Evolutionary conservation across 352 stramenopile species (phyloP).

Genomic region (Phytophthora idaei): DNA sequence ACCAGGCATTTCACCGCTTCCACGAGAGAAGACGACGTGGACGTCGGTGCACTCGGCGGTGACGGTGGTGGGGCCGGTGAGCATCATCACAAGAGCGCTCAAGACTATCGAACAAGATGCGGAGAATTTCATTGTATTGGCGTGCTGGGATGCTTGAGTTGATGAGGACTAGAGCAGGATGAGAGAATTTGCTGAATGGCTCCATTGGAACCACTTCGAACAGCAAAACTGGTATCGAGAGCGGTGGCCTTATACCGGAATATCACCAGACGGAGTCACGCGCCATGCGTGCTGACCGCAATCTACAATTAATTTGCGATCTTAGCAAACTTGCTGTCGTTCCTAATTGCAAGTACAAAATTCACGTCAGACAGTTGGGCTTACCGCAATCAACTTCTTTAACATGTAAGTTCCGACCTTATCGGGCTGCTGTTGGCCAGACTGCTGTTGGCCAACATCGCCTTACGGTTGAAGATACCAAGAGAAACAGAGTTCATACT

Average conservation of each 20-base stretch:
- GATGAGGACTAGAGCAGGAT: slow-evolving; percentile 2
- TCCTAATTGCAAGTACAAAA: neutral
- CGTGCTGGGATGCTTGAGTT: neutral
- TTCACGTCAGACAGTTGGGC: neutral
- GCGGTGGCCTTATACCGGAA: slow-evolving; percentile 1
- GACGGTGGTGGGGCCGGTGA: neutral
- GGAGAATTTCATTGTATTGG: slow-evolving; percentile 14
- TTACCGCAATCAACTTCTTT: neutral
- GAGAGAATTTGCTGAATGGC: slow-evolving; percentile 7
- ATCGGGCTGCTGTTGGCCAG: neutral
- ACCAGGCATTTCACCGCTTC: slow-evolving; percentile 26
- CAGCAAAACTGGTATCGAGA: slow-evolving; percentile 2
- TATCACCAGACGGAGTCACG: neutral
- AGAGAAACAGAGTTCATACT: neutral
- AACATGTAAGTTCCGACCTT: neutral
- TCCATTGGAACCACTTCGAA: neutral
- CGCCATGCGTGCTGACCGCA: slow-evolving; percentile 1
- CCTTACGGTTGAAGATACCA: neutral
- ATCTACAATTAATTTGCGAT: slow-evolving; percentile 7
- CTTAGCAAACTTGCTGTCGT: neutral
- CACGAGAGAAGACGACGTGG: slow-evolving; percentile 26
- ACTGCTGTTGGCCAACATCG: neutral
- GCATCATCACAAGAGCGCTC: neutral
- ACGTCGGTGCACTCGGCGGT: slow-evolving; percentile 19
- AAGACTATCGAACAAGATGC: neutral